Evolutionary conservation across 768 basidiomycete genomes (phyloP).

Genomic region (Galerina sulciceps): DNA sequence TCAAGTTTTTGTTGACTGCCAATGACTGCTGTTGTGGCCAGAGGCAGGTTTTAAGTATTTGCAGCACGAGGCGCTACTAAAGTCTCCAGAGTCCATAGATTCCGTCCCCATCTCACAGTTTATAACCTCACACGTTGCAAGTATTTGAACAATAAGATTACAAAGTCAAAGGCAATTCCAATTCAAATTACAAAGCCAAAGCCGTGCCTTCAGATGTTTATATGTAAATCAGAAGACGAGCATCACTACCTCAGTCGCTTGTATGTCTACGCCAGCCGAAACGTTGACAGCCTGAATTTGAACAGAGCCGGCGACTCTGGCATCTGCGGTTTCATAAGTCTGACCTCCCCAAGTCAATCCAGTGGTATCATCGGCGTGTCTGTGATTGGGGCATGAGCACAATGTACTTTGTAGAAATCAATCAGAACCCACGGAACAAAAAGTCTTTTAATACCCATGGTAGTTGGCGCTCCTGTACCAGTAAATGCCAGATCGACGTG

Average conservation of each 20-base stretch:
- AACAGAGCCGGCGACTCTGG: slow-evolving; percentile 39
- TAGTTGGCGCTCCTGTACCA: slow-evolving; percentile 25
- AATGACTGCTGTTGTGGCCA: too few relatives aligned
- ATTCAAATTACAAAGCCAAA: too few relatives aligned
- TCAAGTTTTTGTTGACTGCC: too few relatives aligned
- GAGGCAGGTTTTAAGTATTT: too few relatives aligned
- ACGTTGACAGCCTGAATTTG: slow-evolving; percentile 31
- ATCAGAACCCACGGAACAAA: slow-evolving; percentile 41
- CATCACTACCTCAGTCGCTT: slow-evolving; percentile 52
- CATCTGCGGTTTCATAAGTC: slow-evolving; percentile 57
- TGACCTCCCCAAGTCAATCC: slow-evolving; percentile 63
- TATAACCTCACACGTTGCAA: too few relatives aligned
- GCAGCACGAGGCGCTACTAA: too few relatives aligned
- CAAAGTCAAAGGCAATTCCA: too few relatives aligned
- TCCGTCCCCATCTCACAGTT: too few relatives aligned
- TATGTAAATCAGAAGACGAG: slow-evolving; percentile 36
- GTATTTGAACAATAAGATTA: too few relatives aligned
- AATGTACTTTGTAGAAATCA: background rate
- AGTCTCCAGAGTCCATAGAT: too few relatives aligned
- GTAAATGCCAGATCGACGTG: slow-evolving; percentile 48
- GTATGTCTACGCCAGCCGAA: slow-evolving; percentile 45
- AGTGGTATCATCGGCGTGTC: slow-evolving; percentile 51
- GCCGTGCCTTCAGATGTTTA: too few relatives aligned
- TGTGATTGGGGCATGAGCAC: slow-evolving; percentile 16
- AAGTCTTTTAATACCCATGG: slow-evolving; percentile 52